Base-by-base conservation (phyloP, 2,329 filamentous ascomycete genomes). In the Pseudogymnoascus sp. region DNA sequence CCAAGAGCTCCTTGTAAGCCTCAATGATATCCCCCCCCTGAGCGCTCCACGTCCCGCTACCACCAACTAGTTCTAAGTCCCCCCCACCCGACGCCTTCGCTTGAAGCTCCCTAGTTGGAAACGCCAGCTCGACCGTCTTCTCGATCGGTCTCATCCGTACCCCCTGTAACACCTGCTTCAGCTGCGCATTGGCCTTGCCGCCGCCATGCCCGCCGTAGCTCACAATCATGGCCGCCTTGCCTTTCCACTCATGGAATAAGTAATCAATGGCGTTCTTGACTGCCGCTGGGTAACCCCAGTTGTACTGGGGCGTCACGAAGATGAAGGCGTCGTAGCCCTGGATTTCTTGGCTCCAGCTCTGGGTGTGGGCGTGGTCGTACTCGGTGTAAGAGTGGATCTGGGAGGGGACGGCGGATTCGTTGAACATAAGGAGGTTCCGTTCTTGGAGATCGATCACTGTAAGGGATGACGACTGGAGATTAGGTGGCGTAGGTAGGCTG, bases 251-350 rank as follows among this genome's bases (percentile, higher is more conserved):
- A 63, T 79, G 66, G 64, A 72, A 80, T 7, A 81, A 69, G 66
- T 78, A 79, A 64, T 81, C 79, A 11, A 81, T 73, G 2, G 78
- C 78, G 63, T 78, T 80, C 70, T 81, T 81, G 11, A 80, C 61
- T 16, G 72, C 74, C 0, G 76, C 78, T 0, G 79, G 77, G 23
- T 77, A 74, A 2, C 76, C 74, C 74, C 75, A 79, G 69, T 81
- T 80, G 65, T 80, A 80, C 65, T 76, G 76, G 1, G 77, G 76
- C 2, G 73, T 73, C 5, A 78, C 69, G 63, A 80, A 78, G 62
- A 79, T 74, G 59, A 77, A 79, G 0, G 69, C 77, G 11, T 72
- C 69, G 64, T 74, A 72, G 7, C 68, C 65, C 0, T 66, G 63
- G 47, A 79, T 75, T 18, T 74, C 68, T 0, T 64, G 45, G 0